Evolutionary conservation across 257 asterid species (phyloP).

Genomic region (Handroanthus guayacan): DNA sequence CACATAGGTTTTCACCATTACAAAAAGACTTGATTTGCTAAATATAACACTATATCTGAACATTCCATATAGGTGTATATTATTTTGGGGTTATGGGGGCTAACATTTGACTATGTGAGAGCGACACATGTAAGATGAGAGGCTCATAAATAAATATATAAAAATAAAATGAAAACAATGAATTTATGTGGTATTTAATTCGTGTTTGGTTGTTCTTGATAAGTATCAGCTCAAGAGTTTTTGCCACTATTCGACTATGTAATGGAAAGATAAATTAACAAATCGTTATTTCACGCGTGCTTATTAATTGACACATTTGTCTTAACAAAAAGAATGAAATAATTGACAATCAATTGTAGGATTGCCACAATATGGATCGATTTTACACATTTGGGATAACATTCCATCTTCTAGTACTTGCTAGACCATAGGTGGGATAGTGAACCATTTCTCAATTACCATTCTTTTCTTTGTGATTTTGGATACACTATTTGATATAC

Average conservation of each 20-base stretch:
- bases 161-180: background rate
- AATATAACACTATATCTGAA: too few relatives aligned
- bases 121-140: too few relatives aligned
- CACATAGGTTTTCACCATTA: too few relatives aligned
- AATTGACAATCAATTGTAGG: background rate
- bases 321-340: constrained; percentile 1
- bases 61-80: too few relatives aligned
- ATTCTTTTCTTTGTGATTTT: background rate
- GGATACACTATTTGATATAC: background rate
- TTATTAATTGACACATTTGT: constrained; percentile 24
- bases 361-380: background rate
- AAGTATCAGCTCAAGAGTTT: background rate
- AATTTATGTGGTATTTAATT: too few relatives aligned
- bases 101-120: too few relatives aligned
- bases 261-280: background rate
- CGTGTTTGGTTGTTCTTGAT: constrained; percentile 12
- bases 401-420: background rate
- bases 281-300: constrained; percentile 45
- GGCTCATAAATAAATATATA: background rate
- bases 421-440: background rate
- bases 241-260: too few relatives aligned
- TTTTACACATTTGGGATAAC: background rate
- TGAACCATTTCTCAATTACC: background rate
- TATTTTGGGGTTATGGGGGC: too few relatives aligned
- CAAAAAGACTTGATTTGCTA: too few relatives aligned